These are phyloP conservation scores for Amorphotheca resinae DNA, from an alignment of 495 filamentous ascomycete species.

Conservation along the genomic window DNA sequence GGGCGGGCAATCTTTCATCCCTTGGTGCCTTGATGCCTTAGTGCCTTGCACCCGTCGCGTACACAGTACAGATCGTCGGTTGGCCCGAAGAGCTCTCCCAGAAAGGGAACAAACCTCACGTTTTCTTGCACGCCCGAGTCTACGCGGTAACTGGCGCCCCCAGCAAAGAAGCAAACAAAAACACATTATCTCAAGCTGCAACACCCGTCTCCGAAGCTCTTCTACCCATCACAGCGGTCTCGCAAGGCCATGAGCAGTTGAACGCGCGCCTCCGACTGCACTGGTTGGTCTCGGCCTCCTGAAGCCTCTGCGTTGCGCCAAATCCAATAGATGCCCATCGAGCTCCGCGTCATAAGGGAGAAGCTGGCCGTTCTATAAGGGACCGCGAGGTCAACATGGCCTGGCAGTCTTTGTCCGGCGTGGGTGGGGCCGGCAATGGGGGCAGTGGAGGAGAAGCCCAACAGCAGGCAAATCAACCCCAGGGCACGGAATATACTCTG, in stretches of 20 bases:
- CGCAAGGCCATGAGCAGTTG: slow-evolving; percentile 9
- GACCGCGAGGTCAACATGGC: slow-evolving; percentile 31
- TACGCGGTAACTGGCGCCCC: background rate
- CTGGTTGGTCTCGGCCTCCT: background rate
- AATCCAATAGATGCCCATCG: slow-evolving; percentile 12
- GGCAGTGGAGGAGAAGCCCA: slow-evolving; percentile 40
- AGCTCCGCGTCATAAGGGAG: background rate
- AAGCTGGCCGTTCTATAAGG: background rate
- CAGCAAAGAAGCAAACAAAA: background rate
- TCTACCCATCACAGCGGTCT: background rate
- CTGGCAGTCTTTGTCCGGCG: slow-evolving; percentile 49
- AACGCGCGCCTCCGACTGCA: slow-evolving; percentile 1
- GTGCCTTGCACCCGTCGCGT: background rate
- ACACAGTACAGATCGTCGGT: background rate
- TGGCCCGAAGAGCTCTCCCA: background rate
- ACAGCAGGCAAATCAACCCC: slow-evolving; percentile 46
- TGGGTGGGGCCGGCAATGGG: slow-evolving; percentile 51
- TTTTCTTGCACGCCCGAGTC: background rate
- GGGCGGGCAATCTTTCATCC: too few relatives aligned
- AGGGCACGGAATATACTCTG: slow-evolving; percentile 94
- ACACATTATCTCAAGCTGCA: background rate
- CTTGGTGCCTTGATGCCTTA: background rate
- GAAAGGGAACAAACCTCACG: background rate
- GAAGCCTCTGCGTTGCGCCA: slow-evolving; percentile 8
- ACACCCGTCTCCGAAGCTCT: background rate